These are phyloP conservation scores for Zygosaccharomyces bisporus DNA, from an alignment of 805 yeast species.

Conservation along the genomic window DNA sequence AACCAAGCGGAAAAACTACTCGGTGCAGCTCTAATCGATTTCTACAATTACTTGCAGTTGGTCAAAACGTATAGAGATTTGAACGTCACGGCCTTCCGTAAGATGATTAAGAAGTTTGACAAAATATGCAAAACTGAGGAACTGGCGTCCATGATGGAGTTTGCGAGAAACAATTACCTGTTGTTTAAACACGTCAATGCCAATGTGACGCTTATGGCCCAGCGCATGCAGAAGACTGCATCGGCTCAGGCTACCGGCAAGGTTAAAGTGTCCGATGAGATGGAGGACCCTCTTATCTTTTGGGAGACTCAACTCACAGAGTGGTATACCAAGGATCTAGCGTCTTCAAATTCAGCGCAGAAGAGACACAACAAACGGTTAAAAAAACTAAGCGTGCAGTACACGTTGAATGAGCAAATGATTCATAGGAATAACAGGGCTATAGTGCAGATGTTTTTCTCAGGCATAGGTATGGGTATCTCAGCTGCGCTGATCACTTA, in stretches of 20 bases:
- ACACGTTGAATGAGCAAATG: conserved; percentile 33
- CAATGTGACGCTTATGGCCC: conserved; percentile 26
- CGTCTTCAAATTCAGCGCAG: conserved; percentile 27
- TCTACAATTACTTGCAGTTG: conserved; percentile 32
- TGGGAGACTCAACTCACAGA: conserved; percentile 35
- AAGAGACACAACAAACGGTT: conserved; percentile 29
- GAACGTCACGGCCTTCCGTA: conserved; percentile 85
- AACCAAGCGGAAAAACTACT: conserved; percentile 22
- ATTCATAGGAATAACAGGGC: conserved; percentile 36
- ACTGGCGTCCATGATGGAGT: conserved; percentile 26
- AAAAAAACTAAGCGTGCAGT: conserved; percentile 30
- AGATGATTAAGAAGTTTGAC: conserved; percentile 86
- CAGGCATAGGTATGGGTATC: conserved; percentile 70
- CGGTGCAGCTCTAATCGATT: conserved; percentile 33
- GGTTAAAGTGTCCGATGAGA: conserved; percentile 19
- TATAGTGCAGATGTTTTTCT: conserved; percentile 45
- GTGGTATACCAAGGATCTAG: conserved; percentile 40
- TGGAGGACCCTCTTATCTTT: conserved; percentile 30
- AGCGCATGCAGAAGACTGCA: conserved; percentile 24
- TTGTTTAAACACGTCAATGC: conserved; percentile 29
- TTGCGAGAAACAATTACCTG: conserved; percentile 25
- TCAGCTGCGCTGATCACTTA: conserved; percentile 64
- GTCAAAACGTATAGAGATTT: conserved; percentile 53
- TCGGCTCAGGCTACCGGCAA: conserved; percentile 15
- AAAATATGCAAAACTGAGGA: conserved; percentile 42